Conservation (phyloP, 495 filamentous ascomycete species). For the Glarea lozoyensis region DNA sequence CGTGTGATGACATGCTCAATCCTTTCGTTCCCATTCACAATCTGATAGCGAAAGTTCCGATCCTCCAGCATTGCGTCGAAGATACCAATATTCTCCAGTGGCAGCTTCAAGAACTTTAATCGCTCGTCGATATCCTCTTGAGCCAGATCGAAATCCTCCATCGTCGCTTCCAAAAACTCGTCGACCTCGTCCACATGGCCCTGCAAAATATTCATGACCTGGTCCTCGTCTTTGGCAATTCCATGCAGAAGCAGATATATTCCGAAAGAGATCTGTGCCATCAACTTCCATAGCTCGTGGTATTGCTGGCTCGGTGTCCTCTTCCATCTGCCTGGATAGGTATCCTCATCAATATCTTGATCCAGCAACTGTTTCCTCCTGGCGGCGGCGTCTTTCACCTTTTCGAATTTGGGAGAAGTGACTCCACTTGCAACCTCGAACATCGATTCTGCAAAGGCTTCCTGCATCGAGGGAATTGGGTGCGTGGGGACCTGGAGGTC, state of each 20-base stretch:
- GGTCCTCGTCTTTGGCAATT: constrained; percentile 76
- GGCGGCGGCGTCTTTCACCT: constrained; percentile 49
- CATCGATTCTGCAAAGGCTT: constrained; percentile 89
- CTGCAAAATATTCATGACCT: constrained; percentile 84
- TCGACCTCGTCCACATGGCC: constrained; percentile 91
- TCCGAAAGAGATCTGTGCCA: constrained; percentile 89
- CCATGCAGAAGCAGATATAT: constrained; percentile 79
- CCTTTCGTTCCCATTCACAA: constrained; percentile 79
- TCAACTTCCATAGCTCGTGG: constrained; percentile 83
- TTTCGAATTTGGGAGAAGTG: constrained; percentile 36
- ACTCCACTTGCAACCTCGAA: constrained; percentile 48
- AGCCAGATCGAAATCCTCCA: constrained; percentile 80
- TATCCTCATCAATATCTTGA: constrained; percentile 43
- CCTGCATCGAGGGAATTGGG: constrained; percentile 80
- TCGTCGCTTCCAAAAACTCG: constrained; percentile 73
- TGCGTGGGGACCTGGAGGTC: constrained; percentile 48
- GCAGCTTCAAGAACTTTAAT: constrained; percentile 69
- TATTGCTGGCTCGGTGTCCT: constrained; percentile 54
- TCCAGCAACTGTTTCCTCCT: constrained; percentile 64
- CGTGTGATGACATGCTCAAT: constrained; percentile 83
- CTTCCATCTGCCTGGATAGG: constrained; percentile 66
- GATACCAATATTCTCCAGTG: constrained; percentile 69
- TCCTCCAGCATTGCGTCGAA: constrained; percentile 90
- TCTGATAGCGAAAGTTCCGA: constrained; percentile 66
- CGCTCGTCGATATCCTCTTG: constrained; percentile 64